Conservation (phyloP, 1,284 basidiomycete genomes). For the Coniferiporia sulphurascens region DNA sequence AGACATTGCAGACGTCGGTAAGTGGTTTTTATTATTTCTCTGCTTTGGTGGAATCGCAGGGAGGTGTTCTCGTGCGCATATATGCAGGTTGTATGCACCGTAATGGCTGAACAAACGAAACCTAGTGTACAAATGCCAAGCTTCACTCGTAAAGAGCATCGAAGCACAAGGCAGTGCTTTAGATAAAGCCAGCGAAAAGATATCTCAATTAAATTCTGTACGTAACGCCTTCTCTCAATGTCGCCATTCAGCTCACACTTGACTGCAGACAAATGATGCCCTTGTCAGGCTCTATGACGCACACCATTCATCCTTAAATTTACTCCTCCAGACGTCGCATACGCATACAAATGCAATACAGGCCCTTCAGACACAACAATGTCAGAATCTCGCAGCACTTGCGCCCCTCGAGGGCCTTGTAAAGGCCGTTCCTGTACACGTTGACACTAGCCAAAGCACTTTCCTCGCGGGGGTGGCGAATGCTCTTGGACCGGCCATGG, state of each 20-base stretch:
- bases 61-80: not conserved
- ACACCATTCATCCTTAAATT: not conserved
- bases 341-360: not conserved
- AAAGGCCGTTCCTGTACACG: constrained; percentile 1
- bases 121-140: constrained; percentile 13
- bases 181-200: not conserved
- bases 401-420: constrained; percentile 10
- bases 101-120: not conserved
- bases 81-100: constrained; percentile 5
- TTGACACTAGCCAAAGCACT: not conserved
- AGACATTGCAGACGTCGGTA: constrained; percentile 13
- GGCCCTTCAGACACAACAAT: constrained; percentile 2
- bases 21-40: not conserved
- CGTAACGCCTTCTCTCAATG: not conserved
- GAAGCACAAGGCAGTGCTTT: not conserved
- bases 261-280: not conserved
- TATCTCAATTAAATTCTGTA: not conserved
- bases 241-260: not conserved
- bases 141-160: constrained; percentile 6
- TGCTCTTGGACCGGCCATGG: not conserved
- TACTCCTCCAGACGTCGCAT: not conserved
- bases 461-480: not conserved
- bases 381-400: not conserved
- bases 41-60: not conserved
- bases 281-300: constrained; percentile 10